phyloP scores from a whole-genome alignment of 1,284 basidiomycete genomes.

The Sphagnurus paluster region DNA sequence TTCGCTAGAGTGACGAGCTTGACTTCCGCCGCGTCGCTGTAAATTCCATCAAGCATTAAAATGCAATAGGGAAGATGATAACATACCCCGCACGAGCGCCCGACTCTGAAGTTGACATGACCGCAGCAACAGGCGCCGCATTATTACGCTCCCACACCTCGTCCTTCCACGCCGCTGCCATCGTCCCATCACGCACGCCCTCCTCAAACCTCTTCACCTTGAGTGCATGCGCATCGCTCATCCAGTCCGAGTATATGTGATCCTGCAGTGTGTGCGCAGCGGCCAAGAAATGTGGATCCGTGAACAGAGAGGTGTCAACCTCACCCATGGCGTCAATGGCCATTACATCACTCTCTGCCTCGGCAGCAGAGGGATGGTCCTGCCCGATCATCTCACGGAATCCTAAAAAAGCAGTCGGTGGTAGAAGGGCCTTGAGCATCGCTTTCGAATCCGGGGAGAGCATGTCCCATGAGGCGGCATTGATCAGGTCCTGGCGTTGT shows the following conservation, averaged over 20 bases:
- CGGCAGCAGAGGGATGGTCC: slow-evolving; percentile 40
- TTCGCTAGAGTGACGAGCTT: slow-evolving; percentile 46
- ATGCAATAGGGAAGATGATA: neutral
- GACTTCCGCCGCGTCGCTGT: slow-evolving; percentile 39
- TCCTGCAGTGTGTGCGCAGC: slow-evolving; percentile 60
- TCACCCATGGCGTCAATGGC: slow-evolving; percentile 9
- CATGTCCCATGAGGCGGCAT: slow-evolving; percentile 46
- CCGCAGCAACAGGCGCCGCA: slow-evolving; percentile 6
- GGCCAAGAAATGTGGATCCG: slow-evolving; percentile 53
- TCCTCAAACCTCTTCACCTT: slow-evolving; percentile 42
- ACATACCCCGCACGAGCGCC: slow-evolving; percentile 26
- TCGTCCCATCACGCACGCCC: slow-evolving; percentile 41
- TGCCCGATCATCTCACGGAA: slow-evolving; percentile 35
- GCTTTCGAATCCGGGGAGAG: slow-evolving; percentile 46
- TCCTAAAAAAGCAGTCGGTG: slow-evolving; percentile 48
- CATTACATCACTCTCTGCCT: slow-evolving; percentile 31
- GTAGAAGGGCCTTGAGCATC: slow-evolving; percentile 43
- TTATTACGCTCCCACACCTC: slow-evolving; percentile 54
- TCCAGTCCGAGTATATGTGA: slow-evolving; percentile 54
- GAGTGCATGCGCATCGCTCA: slow-evolving; percentile 41
- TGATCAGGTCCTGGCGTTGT: slow-evolving; percentile 50
- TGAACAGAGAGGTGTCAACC: slow-evolving; percentile 45
- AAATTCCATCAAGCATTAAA: neutral
- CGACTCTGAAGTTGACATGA: slow-evolving; percentile 12
- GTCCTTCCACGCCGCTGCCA: slow-evolving; percentile 62